Percentiles rank a stretch among this genome's conserved stretches.
phyloP scores from a whole-genome alignment of 768 basidiomycete species.

The Lentinula edodes region DNA sequence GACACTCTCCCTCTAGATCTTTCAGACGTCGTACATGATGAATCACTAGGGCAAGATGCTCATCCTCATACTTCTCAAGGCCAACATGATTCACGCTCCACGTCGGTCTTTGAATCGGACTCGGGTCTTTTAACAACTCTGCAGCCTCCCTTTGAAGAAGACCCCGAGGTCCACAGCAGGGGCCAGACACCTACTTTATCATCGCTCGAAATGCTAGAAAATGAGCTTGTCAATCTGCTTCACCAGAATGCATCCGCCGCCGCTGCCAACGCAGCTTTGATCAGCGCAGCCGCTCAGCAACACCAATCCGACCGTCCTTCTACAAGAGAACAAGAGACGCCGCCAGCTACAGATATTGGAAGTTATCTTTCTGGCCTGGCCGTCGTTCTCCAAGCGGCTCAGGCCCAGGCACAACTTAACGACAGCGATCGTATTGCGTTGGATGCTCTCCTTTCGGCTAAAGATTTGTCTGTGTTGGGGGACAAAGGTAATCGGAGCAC shows the following conservation, averaged over 20 bases:
- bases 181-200: slow-evolving; percentile 31
- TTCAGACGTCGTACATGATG: slow-evolving; percentile 83
- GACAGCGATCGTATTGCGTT: slow-evolving; percentile 27
- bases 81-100: slow-evolving; percentile 23
- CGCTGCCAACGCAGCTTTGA: slow-evolving; percentile 45
- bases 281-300: slow-evolving; percentile 66
- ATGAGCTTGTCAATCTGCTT: slow-evolving; percentile 69
- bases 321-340: slow-evolving; percentile 8
- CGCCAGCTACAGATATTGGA: slow-evolving; percentile 32
- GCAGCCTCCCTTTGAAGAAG: slow-evolving; percentile 24
- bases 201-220: slow-evolving; percentile 70
- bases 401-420: slow-evolving; percentile 39
- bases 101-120: slow-evolving; percentile 21
- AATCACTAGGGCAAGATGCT: slow-evolving; percentile 58
- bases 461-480: slow-evolving; percentile 37
- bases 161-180: slow-evolving; percentile 27
- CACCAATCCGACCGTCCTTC: slow-evolving; percentile 37
- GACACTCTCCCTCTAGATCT: slow-evolving; percentile 68
- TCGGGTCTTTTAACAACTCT: slow-evolving; percentile 32
- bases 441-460: slow-evolving; percentile 31
- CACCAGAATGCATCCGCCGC: slow-evolving; percentile 72
- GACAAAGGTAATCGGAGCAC: slow-evolving; percentile 50
- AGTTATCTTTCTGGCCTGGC: slow-evolving; percentile 61
- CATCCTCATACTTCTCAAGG: slow-evolving; percentile 22
- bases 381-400: slow-evolving; percentile 77